A percentile compares a stretch with the other conserved stretches of the same genome.
These are phyloP conservation scores for Cruciata laevipes DNA, from an alignment of 257 asterid genomes.

Conservation along the genomic window DNA sequence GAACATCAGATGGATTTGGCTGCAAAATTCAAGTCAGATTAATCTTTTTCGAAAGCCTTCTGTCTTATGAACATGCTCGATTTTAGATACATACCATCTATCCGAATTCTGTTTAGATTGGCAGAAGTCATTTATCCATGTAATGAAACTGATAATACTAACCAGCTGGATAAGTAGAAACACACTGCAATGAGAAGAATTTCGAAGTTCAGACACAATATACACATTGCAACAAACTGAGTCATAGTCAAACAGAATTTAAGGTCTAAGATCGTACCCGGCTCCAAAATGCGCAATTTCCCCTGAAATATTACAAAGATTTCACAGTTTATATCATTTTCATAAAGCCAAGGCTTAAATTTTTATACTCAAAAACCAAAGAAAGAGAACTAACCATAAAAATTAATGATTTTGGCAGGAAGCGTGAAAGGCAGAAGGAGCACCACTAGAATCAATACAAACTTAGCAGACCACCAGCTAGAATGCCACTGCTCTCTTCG, in stretches of 20 bases:
- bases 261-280: slow-evolving; percentile 26
- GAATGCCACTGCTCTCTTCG: slow-evolving; percentile 45
- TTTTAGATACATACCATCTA: slow-evolving; percentile 29
- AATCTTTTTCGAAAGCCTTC: neutral
- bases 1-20: slow-evolving; percentile 45
- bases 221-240: neutral
- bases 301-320: slow-evolving; percentile 26
- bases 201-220: neutral
- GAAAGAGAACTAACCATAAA: slow-evolving; percentile 31
- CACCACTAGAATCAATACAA: slow-evolving; percentile 26
- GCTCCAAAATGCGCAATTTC: slow-evolving; percentile 52
- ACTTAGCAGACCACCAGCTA: slow-evolving; percentile 47
- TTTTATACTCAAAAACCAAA: neutral
- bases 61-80: neutral
- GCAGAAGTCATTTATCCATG: slow-evolving; percentile 42
- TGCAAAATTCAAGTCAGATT: slow-evolving; percentile 15
- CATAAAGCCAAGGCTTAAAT: neutral
- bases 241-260: neutral
- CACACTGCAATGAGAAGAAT: slow-evolving; percentile 32
- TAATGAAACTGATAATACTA: slow-evolving; percentile 47
- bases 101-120: slow-evolving; percentile 34
- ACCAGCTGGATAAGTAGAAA: slow-evolving; percentile 43
- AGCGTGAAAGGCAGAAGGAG: slow-evolving; percentile 34
- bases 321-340: slow-evolving; percentile 5
- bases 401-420: slow-evolving; percentile 27